Base-by-base conservation (phyloP, 805 yeast species). In the Metschnikowia baotianmanensis region DNA sequence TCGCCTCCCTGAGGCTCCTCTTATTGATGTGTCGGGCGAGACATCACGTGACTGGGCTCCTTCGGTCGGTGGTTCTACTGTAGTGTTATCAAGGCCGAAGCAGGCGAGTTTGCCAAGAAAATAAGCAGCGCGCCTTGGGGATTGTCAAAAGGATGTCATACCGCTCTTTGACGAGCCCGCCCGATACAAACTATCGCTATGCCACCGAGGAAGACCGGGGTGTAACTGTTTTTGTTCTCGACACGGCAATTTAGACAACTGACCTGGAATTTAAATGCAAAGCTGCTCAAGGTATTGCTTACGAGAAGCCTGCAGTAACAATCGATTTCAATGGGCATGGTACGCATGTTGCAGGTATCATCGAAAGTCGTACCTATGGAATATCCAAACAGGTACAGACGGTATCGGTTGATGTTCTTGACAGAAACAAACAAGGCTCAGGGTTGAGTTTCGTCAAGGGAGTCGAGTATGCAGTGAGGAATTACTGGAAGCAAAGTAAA, bases 81-180 rank as follows among this genome's bases (percentile, higher is more conserved):
- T n/a, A n/a, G n/a, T 13, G 38, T 51, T n/a, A 36, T 52, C 39
- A 38, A 43, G 32, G 36, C 47, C 29, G 45, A 43, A 35, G 82
- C 77, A 48, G 71, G n/a, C n/a, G n/a, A n/a, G n/a, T n/a, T n/a
- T n/a, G n/a, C n/a, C 91, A 88, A 69, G 73, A 76, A 46, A 87
- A 87, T n/a, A n/a, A n/a, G n/a, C n/a, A n/a, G n/a, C 46, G 89
- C 96, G 13, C 95, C 96, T 31, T 89, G 96, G 96, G 96, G 96
- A 55, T 75, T 89, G 47, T 84, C 95, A 17, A n/a, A n/a, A 78
- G 96, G 71, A 80, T 89, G 44, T 85, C 96, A 16, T 95, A 87
- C 64, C 76, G 90, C 64, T 77, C 80, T 42, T 71, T 82, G 55
- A 75, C 43, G 8, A 9, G 19, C 17, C 38, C 46, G 6, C 31